A percentile compares a stretch with the other conserved stretches of the same genome.
Conservation (phyloP, 2,329 filamentous ascomycete species). For the Rutstroemia sp. region DNA sequence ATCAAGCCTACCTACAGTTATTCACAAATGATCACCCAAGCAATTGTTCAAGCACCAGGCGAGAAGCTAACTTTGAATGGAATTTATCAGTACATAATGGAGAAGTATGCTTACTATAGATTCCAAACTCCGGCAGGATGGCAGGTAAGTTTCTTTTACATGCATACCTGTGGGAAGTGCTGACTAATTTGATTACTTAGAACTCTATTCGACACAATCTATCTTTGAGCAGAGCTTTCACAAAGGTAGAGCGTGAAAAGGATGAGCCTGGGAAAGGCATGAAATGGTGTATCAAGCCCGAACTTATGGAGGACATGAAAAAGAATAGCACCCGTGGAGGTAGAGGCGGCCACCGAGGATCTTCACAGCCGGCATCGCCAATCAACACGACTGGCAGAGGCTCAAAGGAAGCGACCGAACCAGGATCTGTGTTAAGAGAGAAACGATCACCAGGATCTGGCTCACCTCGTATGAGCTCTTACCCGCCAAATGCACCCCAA, state of each 20-base stretch:
- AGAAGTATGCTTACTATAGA: conserved; percentile 88
- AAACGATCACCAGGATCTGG: conserved; percentile 44
- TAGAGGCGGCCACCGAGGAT: conserved; percentile 57
- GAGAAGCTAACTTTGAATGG: conserved; percentile 85
- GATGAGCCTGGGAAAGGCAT: conserved; percentile 97
- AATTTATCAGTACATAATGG: conserved; percentile 91
- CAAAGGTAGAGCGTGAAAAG: conserved; percentile 84
- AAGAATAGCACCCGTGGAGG: conserved; percentile 46
- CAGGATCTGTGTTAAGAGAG: conserved; percentile 47
- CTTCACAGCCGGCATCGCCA: conserved; percentile 65
- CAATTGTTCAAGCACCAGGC: conserved; percentile 78
- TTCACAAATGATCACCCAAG: conserved; percentile 93
- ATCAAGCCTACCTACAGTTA: conserved; percentile 96
- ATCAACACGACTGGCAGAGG: conserved; percentile 51
- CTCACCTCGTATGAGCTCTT: conserved; percentile 48
- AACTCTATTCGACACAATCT: conserved; percentile 97
- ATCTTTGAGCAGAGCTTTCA: conserved; percentile 88
- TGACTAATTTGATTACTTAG: conserved; percentile 32
- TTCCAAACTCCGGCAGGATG: conserved; percentile 69
- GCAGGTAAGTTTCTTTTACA: conserved; percentile 57
- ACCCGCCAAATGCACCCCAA: conserved; percentile 38
- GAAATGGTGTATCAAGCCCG: conserved; percentile 93
- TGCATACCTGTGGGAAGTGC: background rate
- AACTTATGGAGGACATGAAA: conserved; percentile 80
- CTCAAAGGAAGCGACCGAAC: conserved; percentile 44